A percentile compares a stretch with the other conserved stretches of the same genome.
These are phyloP conservation scores for Fallopia convolvulus DNA, from an alignment of 148 eudicot species.

Conservation along the genomic window DNA sequence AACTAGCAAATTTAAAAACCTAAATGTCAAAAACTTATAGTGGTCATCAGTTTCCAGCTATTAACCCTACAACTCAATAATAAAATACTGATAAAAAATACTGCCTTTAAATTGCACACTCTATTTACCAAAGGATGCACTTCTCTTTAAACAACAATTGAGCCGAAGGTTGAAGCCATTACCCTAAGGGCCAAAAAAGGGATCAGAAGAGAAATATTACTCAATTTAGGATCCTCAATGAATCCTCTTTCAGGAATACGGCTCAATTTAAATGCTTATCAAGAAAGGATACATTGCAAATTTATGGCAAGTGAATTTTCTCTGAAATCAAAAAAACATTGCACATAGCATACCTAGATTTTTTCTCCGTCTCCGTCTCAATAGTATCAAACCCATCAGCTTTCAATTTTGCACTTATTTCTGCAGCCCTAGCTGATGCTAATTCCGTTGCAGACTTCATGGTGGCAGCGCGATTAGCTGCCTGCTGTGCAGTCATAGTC, in stretches of 20 bases:
- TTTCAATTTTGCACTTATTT: constrained; percentile 79
- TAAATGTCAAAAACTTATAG: background rate
- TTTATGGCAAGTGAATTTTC: background rate
- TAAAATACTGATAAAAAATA: background rate
- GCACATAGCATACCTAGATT: constrained; percentile 50
- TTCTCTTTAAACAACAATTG: background rate
- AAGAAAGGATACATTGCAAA: background rate
- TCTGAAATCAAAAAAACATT: background rate
- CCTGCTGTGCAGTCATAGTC: constrained; percentile 85
- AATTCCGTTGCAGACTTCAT: constrained; percentile 90
- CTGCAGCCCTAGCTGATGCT: constrained; percentile 97
- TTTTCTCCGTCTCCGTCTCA: constrained; percentile 42
- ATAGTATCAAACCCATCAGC: constrained; percentile 53
- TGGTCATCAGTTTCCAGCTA: background rate
- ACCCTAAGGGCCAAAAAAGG: background rate
- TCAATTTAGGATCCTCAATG: background rate
- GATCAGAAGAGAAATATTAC: background rate
- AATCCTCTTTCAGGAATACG: background rate
- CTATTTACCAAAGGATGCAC: background rate
- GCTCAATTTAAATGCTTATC: background rate
- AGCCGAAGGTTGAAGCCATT: background rate
- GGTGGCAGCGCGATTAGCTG: constrained; percentile 89
- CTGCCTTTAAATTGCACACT: background rate
- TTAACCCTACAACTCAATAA: background rate
- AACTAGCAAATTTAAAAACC: background rate